Evolutionary conservation across 148 eudicot genomes (phyloP), one percentile per base, ranked within the genome.

Genomic region (Heliamphora exappendiculata): DNA sequence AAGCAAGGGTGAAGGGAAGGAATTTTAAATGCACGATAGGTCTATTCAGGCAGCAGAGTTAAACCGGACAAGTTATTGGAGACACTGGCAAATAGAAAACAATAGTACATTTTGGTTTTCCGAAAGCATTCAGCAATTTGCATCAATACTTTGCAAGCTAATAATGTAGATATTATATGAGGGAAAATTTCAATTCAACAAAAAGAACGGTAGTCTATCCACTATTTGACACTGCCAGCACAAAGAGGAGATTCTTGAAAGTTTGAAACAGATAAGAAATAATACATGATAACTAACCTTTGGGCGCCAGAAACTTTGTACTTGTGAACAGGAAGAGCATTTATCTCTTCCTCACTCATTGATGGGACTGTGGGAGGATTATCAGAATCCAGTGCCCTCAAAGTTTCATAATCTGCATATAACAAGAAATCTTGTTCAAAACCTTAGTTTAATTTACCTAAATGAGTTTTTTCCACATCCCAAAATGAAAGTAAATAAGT

Each of bases 331-430:
- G 98, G 98, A 80, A 93, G 96, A 70, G 89, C 81, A 81, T 89
- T 91, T 77, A 94, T 91, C 85, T 94, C 93, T 79, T 91, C 98
- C 42, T 91, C 97, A 31, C 89, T 94, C 98, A 94, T 91, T 66
- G 98, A 90, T 63, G 89, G 79, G 79, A 77, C 85, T 39, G 87
- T 36, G 41, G 98, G 92, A 55, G 77, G 82, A 87, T 91, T 89
- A 76, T 93, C 98, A 68, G 85, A 86, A 85, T 93, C 98, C 70
- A 93, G 82, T 33, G 96, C 96, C 73, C 98, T 88, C 66, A 93
- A 76, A 58, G 98, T 89, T 82, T 93, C 98, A 85, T 93, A 93
- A 83, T 93, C 98, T 93, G 87, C 84, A 81, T 20, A 63, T 50
- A 19, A 29, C 45, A 69, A 37, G 14, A 49, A 20, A 67, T 0